Evolutionary conservation across 305 asterid species (phyloP).

Genomic region (Solanum hybrid): DNA sequence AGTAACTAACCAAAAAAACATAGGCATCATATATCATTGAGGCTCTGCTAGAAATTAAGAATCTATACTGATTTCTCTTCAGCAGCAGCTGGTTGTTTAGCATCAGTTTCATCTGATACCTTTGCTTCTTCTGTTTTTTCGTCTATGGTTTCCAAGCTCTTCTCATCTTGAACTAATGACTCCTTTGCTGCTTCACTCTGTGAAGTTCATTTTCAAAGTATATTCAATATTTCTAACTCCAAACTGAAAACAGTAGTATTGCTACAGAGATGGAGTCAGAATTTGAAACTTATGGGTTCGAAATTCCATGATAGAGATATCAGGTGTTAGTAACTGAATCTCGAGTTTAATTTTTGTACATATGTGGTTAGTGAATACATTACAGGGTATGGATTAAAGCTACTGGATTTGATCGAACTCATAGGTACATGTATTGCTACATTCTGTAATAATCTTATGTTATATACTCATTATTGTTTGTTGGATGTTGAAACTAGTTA

Average conservation of each 20-base stretch:
- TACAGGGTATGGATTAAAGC: neutral
- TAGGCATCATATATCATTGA: neutral
- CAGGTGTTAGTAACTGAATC: neutral
- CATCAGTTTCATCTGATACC: neutral
- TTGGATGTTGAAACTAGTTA: neutral
- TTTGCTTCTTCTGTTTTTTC: conserved; percentile 4
- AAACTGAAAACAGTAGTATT: neutral
- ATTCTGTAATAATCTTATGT: neutral
- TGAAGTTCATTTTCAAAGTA: neutral
- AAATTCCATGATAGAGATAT: neutral
- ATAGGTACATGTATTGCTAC: neutral
- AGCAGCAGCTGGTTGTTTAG: neutral
- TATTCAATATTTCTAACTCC: neutral
- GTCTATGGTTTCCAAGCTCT: neutral
- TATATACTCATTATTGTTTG: neutral
- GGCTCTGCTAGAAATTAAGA: neutral
- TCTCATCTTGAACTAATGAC: conserved; percentile 6
- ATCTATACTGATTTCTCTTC: neutral
- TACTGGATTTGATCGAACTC: too few species aligned
- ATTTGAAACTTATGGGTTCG: neutral
- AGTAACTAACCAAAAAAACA: neutral
- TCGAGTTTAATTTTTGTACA: neutral
- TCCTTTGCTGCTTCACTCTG: neutral
- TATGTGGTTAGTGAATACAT: neutral
- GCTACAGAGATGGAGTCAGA: neutral